Evolutionary conservation across 768 basidiomycete genomes (phyloP).

Genomic region (Mrakia gelida): DNA sequence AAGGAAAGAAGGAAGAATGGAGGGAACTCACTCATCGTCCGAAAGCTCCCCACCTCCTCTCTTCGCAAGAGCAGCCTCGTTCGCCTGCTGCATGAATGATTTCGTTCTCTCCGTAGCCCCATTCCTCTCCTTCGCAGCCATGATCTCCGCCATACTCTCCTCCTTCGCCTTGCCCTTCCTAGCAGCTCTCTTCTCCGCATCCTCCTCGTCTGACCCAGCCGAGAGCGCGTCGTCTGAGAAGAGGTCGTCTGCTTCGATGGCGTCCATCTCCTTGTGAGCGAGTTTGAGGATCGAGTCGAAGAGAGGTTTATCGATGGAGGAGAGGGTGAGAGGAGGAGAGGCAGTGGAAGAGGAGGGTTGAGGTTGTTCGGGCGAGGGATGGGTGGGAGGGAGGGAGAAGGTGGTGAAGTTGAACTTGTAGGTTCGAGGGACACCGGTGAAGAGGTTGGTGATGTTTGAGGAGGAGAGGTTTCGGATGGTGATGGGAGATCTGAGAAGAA

Average conservation of each 20-base stretch:
- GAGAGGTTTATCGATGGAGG: neutral
- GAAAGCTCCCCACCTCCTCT: neutral
- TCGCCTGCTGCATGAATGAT: neutral
- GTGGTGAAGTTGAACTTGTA: neutral
- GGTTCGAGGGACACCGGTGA: neutral
- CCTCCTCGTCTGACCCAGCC: neutral
- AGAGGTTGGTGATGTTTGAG: constrained; percentile 1
- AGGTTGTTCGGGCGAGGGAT: neutral
- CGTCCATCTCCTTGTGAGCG: neutral
- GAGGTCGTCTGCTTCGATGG: constrained; percentile 1
- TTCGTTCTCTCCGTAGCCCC: too few species aligned
- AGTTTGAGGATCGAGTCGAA: neutral
- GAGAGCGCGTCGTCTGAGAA: neutral
- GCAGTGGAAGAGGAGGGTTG: neutral
- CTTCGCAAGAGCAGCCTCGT: neutral
- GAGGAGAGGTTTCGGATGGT: neutral
- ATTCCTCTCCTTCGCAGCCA: neutral
- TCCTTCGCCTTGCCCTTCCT: neutral
- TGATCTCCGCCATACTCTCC: neutral
- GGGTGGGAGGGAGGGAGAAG: neutral
- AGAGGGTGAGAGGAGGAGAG: neutral
- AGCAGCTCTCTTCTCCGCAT: neutral
- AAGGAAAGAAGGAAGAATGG: neutral
- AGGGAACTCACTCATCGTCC: neutral
- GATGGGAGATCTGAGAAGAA: neutral